Conservation (phyloP, 1,284 basidiomycete species). For the Cryptococcus sp. region DNA sequence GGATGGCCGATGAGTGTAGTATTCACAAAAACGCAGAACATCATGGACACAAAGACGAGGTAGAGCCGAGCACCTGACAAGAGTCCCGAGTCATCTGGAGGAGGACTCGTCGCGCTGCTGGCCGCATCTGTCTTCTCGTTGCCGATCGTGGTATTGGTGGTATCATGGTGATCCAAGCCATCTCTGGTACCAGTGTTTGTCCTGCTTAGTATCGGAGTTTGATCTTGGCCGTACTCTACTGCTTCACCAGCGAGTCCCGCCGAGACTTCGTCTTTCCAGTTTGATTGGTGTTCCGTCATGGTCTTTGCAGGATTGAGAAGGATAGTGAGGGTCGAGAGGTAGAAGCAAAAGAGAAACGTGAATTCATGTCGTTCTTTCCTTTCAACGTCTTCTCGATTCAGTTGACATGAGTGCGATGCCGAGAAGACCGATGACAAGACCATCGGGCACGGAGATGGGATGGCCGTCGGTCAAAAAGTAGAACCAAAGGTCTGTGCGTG, state of each 20-base stretch:
- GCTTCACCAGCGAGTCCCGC: constrained; percentile 16
- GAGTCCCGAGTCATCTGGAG: constrained; percentile 22
- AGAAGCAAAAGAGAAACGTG: background rate
- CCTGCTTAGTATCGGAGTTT: constrained; percentile 12
- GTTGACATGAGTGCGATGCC: too few species aligned
- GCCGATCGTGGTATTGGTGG: constrained; percentile 5
- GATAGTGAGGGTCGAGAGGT: background rate
- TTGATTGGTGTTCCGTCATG: constrained; percentile 5
- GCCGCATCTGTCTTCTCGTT: constrained; percentile 5
- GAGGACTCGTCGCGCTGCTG: background rate
- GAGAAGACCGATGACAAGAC: too few species aligned
- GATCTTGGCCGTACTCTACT: constrained; percentile 14
- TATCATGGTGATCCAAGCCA: constrained; percentile 9
- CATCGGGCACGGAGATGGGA: too few species aligned
- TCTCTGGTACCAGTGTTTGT: constrained; percentile 8
- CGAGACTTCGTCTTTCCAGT: constrained; percentile 2
- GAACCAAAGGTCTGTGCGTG: too few species aligned
- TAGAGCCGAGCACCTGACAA: constrained; percentile 31
- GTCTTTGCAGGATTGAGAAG: background rate
- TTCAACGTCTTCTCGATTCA: too few species aligned
- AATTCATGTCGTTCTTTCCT: too few species aligned
- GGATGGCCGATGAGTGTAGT: too few species aligned
- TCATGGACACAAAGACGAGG: constrained; percentile 40
- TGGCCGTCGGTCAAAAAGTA: too few species aligned
- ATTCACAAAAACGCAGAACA: constrained; percentile 49